Conservation (phyloP, 805 yeast species). For the Pichia pseudocactophila region DNA sequence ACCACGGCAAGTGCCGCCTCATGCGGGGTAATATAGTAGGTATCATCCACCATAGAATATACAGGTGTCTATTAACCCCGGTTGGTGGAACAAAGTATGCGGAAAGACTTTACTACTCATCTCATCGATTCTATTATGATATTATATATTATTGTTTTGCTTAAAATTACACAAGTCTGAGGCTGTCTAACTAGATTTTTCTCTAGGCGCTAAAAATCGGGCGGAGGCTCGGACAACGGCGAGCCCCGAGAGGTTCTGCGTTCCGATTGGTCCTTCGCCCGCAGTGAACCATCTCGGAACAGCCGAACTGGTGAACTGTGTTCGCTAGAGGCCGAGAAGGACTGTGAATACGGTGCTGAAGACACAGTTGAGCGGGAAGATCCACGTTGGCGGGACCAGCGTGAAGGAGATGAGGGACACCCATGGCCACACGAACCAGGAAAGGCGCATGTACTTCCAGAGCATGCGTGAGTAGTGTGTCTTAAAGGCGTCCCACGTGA, state of each 20-base stretch:
- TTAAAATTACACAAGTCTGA: no score
- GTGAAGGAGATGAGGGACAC: constrained; percentile 44
- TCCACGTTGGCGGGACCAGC: constrained; percentile 37
- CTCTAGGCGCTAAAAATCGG: no score
- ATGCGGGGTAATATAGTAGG: constrained; percentile 60
- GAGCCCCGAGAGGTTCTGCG: no score
- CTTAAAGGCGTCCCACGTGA: constrained; percentile 5
- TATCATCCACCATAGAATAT: constrained; percentile 33
- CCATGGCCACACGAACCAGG: constrained; percentile 53
- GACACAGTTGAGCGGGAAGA: constrained; percentile 52
- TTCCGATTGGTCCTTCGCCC: no score
- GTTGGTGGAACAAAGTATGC: no score
- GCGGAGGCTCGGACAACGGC: no score
- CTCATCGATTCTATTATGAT: no score
- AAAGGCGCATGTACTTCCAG: constrained; percentile 39
- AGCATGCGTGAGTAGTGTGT: constrained; percentile 25
- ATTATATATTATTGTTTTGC: no score
- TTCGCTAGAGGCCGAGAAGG: constrained; percentile 17
- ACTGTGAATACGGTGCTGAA: constrained; percentile 51
- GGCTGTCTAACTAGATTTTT: no score
- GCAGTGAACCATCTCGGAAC: not conserved
- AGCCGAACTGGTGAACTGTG: not conserved
- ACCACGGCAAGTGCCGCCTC: constrained; percentile 80
- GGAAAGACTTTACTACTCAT: not conserved
- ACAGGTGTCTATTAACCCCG: no score